phyloP scores from a whole-genome alignment of 345 rosid genomes.

The Gossypium mustelinum region DNA sequence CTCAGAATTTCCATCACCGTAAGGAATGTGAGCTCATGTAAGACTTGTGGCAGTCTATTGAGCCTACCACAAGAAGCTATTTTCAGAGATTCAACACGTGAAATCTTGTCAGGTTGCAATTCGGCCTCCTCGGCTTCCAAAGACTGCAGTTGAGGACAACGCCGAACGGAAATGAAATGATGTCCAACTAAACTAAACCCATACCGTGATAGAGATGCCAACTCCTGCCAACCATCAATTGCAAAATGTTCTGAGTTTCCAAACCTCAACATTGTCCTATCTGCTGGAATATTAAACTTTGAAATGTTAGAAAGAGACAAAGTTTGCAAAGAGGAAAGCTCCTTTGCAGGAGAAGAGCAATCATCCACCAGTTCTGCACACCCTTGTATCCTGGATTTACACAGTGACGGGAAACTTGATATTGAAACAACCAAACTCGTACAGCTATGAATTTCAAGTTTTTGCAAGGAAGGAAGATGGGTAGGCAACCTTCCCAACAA shows the following conservation, averaged over 20 bases:
- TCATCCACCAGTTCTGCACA: no score
- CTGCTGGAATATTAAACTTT: no score
- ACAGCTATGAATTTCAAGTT: no score
- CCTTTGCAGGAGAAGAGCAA: no score
- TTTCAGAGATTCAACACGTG: not conserved
- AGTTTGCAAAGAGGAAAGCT: no score
- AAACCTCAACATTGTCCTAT: not conserved
- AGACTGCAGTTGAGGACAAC: not conserved
- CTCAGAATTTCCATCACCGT: not conserved
- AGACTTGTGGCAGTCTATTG: not conserved
- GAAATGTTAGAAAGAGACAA: no score
- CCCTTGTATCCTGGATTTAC: no score
- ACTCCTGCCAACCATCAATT: not conserved
- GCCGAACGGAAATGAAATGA: fast-evolving
- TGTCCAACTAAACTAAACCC: not conserved
- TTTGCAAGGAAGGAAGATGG: no score
- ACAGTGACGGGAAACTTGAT: no score
- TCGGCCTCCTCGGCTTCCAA: not conserved
- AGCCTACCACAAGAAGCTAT: fast-evolving
- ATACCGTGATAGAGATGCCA: no score
- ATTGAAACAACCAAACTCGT: no score
- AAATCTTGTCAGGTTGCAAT: not conserved
- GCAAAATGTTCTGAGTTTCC: not conserved
- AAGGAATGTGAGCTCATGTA: not conserved
- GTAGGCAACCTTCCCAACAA: no score